Conservation (phyloP, 768 basidiomycete genomes). For the Mrakia hoshinonis region DNA sequence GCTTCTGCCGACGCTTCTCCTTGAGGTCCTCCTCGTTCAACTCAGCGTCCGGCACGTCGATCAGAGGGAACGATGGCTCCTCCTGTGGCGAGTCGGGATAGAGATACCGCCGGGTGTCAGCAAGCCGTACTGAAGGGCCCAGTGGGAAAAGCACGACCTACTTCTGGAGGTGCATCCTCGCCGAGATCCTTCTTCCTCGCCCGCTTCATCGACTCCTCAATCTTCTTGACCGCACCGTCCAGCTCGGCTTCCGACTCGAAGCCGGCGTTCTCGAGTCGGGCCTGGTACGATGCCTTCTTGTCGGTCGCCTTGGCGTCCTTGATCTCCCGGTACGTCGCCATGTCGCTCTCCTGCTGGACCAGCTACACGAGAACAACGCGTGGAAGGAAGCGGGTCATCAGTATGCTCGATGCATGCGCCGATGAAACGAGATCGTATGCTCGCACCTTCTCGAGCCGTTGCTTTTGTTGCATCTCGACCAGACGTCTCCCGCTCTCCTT, state of each 20-base stretch:
- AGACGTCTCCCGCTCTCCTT: constrained; percentile 78
- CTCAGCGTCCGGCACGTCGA: constrained; percentile 85
- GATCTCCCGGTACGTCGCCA: constrained; percentile 9
- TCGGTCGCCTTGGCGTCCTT: constrained; percentile 35
- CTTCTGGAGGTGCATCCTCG: constrained; percentile 54
- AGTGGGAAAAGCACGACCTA: neutral
- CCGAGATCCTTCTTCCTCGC: constrained; percentile 71
- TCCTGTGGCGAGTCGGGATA: too few relatives aligned
- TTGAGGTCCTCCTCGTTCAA: constrained; percentile 81
- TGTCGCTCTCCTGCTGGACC: constrained; percentile 18
- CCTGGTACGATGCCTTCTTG: constrained; percentile 58
- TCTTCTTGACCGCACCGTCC: constrained; percentile 74
- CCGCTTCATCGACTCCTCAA: constrained; percentile 67
- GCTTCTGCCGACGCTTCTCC: constrained; percentile 86
- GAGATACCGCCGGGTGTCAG: too few relatives aligned
- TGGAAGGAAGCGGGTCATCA: too few relatives aligned
- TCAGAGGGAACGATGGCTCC: constrained; percentile 73
- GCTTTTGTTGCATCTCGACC: constrained; percentile 82
- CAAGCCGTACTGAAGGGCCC: neutral
- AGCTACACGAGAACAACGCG: neutral
- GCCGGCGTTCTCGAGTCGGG: constrained; percentile 52
- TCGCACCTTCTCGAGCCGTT: constrained; percentile 70
- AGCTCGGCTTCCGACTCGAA: constrained; percentile 50
- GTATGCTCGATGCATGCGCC: too few relatives aligned
- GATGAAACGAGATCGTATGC: neutral